Evolutionary conservation across 805 yeast species (phyloP), one percentile per base, ranked within the genome.

Genomic region (Wickerhamiella spandovensis): DNA sequence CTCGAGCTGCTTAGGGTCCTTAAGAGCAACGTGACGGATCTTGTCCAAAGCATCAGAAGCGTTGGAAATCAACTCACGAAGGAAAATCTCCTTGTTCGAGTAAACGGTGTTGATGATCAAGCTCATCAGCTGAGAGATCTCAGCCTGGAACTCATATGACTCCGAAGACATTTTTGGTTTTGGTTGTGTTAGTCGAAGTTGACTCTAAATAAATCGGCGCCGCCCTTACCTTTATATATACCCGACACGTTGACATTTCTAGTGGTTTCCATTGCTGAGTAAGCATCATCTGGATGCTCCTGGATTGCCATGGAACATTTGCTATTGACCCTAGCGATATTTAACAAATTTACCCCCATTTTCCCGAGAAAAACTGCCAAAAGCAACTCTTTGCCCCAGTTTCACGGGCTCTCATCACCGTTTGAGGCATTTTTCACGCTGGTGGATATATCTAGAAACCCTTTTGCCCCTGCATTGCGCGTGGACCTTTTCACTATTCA

Each of bases 121-220:
- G 72, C 97, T 87, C 97, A 92, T 84, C 81, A 92, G 79, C 95
- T 92, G 98, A 83, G 97, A 87, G 74, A 92, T 92, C 88, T 92
- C 99, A 80, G 99, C 99, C 74, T 94, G 96, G 75, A 92, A 92
- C 78, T 90, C 97, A 57, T 60, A 66, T 45, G 68, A 64, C 55
- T 66, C 69, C 48, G 66, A 59, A 44, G 60, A 56, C 66, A 62
- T 62, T 52, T 54, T 35, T 35, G 39, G 13, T 30, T 30, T 5
- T 30, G 13, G 13, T 55, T 28, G 42, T 38, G 42, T 10, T 18
- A 17, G 22, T 18, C n/a, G 18, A 18, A 12, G 18, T 15, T 15
- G 24, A 21, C 24, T 39, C 7, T 18, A 24, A 2, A 20, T 7
- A 9, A 3, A 30, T 18, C 3, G 39, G n/a, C 6, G 21, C 21